These are phyloP conservation scores for Solanum commersonii DNA, from an alignment of 257 asterid genomes.

Conservation along the genomic window DNA sequence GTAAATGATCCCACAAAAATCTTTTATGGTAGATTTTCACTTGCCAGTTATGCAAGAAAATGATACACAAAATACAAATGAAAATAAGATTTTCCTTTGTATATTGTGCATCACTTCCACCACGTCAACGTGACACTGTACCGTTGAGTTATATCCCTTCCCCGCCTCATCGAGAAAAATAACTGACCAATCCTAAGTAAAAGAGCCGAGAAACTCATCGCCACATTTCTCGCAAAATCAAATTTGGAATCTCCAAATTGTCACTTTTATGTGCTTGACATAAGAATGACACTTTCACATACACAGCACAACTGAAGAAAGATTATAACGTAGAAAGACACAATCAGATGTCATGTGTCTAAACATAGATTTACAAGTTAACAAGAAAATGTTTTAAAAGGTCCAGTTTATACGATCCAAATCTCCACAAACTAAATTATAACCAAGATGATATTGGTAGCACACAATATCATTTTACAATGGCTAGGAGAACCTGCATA, in stretches of 20 bases:
- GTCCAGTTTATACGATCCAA: not conserved
- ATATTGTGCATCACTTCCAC: not conserved
- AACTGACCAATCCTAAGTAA: not conserved
- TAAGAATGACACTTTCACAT: not conserved
- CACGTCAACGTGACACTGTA: not conserved
- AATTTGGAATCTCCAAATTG: not conserved
- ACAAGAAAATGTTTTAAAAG: not conserved
- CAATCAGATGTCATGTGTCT: not conserved
- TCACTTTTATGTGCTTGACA: not conserved
- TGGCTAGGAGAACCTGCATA: not conserved
- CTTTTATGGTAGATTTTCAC: not conserved
- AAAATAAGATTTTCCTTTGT: not conserved
- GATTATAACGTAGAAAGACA: not conserved
- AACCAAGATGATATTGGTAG: conserved; percentile 3
- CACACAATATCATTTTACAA: not conserved
- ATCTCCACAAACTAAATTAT: not conserved
- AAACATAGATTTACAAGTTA: not conserved
- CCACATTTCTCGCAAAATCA: not conserved
- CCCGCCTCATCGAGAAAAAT: not conserved
- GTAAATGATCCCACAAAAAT: not conserved
- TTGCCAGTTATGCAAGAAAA: not conserved
- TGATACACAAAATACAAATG: not conserved
- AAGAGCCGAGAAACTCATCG: not conserved
- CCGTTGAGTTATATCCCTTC: not conserved
- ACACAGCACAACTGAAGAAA: not conserved